phyloP scores from a whole-genome alignment of 331 rosid species.

The Stylosanthes scabra region DNA sequence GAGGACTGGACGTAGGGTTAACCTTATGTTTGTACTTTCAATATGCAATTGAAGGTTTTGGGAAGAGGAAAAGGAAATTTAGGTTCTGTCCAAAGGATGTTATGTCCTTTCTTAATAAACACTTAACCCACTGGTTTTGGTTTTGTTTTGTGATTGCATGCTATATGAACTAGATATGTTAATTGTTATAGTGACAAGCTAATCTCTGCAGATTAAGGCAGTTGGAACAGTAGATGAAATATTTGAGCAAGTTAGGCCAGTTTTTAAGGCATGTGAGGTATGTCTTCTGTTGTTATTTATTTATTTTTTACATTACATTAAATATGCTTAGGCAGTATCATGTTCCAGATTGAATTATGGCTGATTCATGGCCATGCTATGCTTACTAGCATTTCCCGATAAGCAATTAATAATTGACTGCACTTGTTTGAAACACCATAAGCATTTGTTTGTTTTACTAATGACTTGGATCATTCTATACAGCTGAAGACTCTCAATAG shows the following conservation, averaged over 20 bases:
- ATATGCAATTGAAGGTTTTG: background rate
- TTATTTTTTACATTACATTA: background rate
- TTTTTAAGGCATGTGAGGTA: conserved; percentile 71
- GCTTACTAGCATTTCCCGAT: background rate
- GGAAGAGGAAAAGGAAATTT: background rate
- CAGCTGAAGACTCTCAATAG: conserved; percentile 49
- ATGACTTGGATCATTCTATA: conserved; percentile 39
- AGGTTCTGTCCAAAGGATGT: background rate
- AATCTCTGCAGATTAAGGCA: conserved; percentile 75
- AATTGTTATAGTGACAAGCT: conserved; percentile 20
- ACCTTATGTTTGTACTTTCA: conserved; percentile 19
- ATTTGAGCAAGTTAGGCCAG: conserved; percentile 83
- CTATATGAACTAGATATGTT: conserved; percentile 9
- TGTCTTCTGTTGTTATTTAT: conserved; percentile 3
- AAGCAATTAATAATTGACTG: background rate
- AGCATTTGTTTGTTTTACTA: conserved; percentile 7
- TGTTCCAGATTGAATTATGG: conserved; percentile 3
- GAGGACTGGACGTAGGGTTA: conserved; percentile 12
- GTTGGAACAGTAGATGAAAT: conserved; percentile 87
- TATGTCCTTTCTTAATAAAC: conserved; percentile 9
- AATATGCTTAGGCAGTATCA: conserved; percentile 5
- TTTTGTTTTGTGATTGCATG: background rate
- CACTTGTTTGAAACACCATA: background rate
- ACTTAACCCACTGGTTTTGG: conserved; percentile 6
- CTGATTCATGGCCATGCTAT: conserved; percentile 14